Evolutionary conservation across 1,284 basidiomycete genomes (phyloP).

Genomic region (Marasmius oreades): DNA sequence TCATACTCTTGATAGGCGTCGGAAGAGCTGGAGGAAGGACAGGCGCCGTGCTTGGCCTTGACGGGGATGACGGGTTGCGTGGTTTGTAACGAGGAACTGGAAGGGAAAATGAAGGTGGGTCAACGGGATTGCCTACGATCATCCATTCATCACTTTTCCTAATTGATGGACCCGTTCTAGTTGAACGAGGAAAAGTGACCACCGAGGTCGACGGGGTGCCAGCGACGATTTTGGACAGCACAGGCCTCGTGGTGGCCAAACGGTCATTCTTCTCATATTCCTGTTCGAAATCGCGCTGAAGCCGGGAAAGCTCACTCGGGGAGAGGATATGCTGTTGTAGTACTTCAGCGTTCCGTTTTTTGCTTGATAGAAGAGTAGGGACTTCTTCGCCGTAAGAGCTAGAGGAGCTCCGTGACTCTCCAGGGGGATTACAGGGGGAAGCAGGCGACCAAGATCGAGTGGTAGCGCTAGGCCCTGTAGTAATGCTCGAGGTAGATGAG

Average conservation of each 20-base stretch:
- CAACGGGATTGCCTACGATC: conserved; percentile 27
- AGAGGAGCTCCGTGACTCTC: conserved; percentile 50
- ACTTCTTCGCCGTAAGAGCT: conserved; percentile 51
- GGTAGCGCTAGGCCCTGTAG: conserved; percentile 30
- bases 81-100: conserved; percentile 25
- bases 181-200: background rate
- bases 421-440: conserved; percentile 44
- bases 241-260: background rate
- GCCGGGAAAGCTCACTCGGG: conserved; percentile 43
- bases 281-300: conserved; percentile 18
- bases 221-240: background rate
- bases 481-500: background rate
- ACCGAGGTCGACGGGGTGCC: background rate
- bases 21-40: background rate
- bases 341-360: conserved; percentile 5
- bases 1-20: background rate
- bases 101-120: conserved; percentile 26
- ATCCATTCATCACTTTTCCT: conserved; percentile 25
- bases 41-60: background rate
- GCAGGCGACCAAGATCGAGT: conserved; percentile 51
- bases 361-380: conserved; percentile 29
- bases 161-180: background rate
- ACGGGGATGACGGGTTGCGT: background rate
- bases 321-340: conserved; percentile 46
- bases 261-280: conserved; percentile 3